Evolutionary conservation across 2,329 filamentous ascomycete genomes (phyloP).

Genomic region (Thermothelomyces thermophilus): DNA sequence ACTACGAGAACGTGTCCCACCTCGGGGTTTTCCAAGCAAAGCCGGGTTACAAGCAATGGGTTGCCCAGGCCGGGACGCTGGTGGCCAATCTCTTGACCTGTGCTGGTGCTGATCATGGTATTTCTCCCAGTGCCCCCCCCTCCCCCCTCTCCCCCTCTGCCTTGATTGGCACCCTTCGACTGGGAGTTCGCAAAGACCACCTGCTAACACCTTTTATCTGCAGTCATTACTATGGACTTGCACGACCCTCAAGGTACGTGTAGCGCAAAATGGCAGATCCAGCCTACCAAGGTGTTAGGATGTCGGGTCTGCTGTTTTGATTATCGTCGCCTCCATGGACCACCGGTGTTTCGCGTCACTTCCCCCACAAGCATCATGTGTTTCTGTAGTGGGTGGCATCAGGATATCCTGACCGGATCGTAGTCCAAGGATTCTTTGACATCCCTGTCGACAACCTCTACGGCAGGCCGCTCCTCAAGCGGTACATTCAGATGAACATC

Average conservation of each 20-base stretch:
- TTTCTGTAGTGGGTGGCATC: too few species aligned
- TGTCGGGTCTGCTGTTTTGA: slow-evolving; percentile 1
- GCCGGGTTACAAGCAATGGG: slow-evolving; percentile 97
- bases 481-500: slow-evolving; percentile 72
- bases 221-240: slow-evolving; percentile 91
- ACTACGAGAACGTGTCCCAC: slow-evolving; percentile 53
- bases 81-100: slow-evolving; percentile 92
- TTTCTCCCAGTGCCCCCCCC: too few species aligned
- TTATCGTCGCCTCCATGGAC: not conserved
- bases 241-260: slow-evolving; percentile 67
- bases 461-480: slow-evolving; percentile 65
- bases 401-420: not conserved
- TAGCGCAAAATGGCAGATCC: not conserved
- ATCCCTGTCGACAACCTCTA: slow-evolving; percentile 98
- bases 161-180: too few species aligned
- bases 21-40: slow-evolving; percentile 63
- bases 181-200: too few species aligned
- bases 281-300: not conserved
- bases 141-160: too few species aligned
- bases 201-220: not conserved
- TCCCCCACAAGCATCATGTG: not conserved
- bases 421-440: slow-evolving; percentile 98
- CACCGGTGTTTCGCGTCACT: too few species aligned
- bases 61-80: slow-evolving; percentile 91
- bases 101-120: slow-evolving; percentile 87